Base-by-base conservation (phyloP, 2,329 filamentous ascomycete genomes). In the Zasmidium citrigriseum region DNA sequence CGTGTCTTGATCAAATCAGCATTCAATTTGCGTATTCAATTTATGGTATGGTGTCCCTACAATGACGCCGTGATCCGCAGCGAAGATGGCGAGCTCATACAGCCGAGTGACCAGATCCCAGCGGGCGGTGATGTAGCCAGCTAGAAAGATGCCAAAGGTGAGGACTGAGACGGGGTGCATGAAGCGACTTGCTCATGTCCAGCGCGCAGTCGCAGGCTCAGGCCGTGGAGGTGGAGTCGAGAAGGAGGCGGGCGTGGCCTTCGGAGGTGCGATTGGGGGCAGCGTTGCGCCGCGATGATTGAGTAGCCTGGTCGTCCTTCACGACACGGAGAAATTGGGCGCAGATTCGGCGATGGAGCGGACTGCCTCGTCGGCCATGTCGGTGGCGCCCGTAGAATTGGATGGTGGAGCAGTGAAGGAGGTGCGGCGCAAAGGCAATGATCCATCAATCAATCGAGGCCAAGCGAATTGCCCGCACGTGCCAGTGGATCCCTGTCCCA, bases 131-230 rank as follows among this genome's bases (percentile, higher is more conserved):
- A 93, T 98, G 84, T 99, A 99, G 78, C 95, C 95, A 81, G 95
- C 93, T 84, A 98, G 89, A 82, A 99, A 99, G 82, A 99, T 97
- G 80, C 90, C 92, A 80, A 96, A 87, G 72, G 93, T 96, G 77
- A 97, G 86, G 76, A 93, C 82, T 64, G 93, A 98, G 82, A 98
- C 97, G 73, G 93, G 91, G 91, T 97, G 93, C 93, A 98, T 98
- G 47, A 57, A 63, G 60, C 45, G 57, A 45, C 55, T 46, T 25
- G 18, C 57, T 56, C 54, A 61, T 52, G 16, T 46, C 44, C 55
- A 2, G 34, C 34, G 34, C 34, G 34, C 34, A 41, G 34, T 41
- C 34, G 34, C 34, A 10, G 34, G 14, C 18, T 11, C 12, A 41
- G 34, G 16, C 4, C 34, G 16, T 9, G 34, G 34, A 41, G 7